Evolutionary conservation across 164 flowering plant species (phyloP).

Genomic region (Litsea cubeba): DNA sequence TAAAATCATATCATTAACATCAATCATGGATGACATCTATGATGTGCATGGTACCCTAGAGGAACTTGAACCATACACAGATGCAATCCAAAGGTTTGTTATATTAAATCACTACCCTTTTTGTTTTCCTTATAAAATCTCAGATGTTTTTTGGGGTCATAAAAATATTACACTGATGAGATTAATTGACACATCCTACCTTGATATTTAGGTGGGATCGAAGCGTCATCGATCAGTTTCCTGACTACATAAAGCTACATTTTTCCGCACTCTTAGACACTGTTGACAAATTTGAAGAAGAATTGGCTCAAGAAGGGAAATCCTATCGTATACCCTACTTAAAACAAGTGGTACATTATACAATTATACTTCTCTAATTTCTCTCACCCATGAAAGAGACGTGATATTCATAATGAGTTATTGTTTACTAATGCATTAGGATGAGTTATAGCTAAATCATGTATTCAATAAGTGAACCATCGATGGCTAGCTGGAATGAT

Average conservation of each 20-base stretch:
- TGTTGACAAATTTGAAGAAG: background rate
- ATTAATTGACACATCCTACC: too few species aligned
- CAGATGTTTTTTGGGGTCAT: too few species aligned
- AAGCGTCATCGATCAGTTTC: background rate
- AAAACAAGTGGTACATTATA: background rate
- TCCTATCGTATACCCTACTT: background rate
- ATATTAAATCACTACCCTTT: background rate
- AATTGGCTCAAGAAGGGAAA: background rate
- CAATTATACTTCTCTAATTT: too few species aligned
- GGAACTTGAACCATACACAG: conserved; percentile 12
- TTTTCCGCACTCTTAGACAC: background rate
- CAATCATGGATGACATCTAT: conserved; percentile 12
- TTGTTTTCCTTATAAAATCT: background rate
- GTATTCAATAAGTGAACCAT: too few species aligned
- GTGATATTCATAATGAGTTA: too few species aligned
- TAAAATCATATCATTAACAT: background rate
- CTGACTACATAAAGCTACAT: background rate
- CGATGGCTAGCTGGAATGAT: background rate
- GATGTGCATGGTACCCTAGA: conserved; percentile 9
- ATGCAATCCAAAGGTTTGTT: conserved; percentile 1
- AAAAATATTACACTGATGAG: background rate
- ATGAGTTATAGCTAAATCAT: too few species aligned
- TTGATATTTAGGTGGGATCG: background rate
- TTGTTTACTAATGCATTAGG: too few species aligned
- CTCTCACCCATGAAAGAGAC: too few species aligned